Conservation (phyloP, 768 basidiomycete species). For the Podaxis sp. region DNA sequence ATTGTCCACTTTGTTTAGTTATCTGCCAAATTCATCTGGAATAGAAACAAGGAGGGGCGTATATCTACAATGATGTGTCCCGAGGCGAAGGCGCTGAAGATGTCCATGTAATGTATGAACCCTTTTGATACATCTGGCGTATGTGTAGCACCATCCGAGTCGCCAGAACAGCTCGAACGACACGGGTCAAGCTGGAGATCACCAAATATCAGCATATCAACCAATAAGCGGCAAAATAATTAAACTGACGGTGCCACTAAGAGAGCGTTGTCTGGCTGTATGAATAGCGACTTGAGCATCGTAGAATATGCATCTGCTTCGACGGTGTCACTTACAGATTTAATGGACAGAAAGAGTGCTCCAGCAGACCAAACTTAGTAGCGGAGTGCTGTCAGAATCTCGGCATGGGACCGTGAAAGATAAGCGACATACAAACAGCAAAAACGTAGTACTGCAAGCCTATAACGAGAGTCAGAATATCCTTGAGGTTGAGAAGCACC, state of each 20-base stretch:
- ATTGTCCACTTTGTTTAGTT: too few relatives aligned
- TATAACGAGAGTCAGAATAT: neutral
- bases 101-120: neutral
- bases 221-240: too few relatives aligned
- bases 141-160: neutral
- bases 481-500: neutral
- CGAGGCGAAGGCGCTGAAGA: neutral
- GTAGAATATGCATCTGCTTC: neutral
- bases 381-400: neutral
- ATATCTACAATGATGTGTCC: neutral
- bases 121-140: neutral
- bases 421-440: neutral
- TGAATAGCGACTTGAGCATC: neutral
- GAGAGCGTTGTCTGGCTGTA: neutral
- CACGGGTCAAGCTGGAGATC: neutral
- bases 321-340: neutral
- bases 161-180: neutral
- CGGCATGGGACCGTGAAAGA: neutral
- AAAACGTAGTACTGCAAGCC: neutral
- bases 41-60: too few relatives aligned
- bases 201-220: too few relatives aligned
- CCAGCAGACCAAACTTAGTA: neutral
- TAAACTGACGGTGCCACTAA: neutral
- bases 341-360: neutral
- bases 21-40: conserved; percentile 36